Evolutionary conservation across 257 asterid species (phyloP).

Genomic region (Marsdenia floribunda): DNA sequence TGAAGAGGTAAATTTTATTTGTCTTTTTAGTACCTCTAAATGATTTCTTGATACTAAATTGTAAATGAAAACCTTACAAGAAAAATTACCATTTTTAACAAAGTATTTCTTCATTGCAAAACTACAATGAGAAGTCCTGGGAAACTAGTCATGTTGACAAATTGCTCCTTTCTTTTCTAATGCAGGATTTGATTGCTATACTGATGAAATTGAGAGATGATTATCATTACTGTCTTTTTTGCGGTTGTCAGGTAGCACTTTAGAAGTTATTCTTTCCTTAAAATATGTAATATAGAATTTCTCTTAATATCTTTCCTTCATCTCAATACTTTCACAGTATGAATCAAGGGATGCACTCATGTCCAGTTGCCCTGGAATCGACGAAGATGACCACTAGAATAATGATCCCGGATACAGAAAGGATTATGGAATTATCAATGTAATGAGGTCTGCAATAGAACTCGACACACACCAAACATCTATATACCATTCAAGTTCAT

Average conservation of each 20-base stretch:
- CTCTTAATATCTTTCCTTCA: conserved; percentile 10
- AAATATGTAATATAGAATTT: background rate
- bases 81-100: background rate
- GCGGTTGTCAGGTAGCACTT: conserved; percentile 72
- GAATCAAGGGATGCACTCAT: conserved; percentile 57
- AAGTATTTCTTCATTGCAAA: background rate
- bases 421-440: background rate
- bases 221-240: conserved; percentile 74
- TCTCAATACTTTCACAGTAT: conserved; percentile 43
- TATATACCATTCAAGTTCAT: background rate
- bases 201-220: conserved; percentile 71
- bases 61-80: background rate
- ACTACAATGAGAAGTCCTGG: background rate
- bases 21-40: background rate
- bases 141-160: too few relatives aligned
- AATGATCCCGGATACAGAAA: background rate
- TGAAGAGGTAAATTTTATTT: conserved; percentile 53
- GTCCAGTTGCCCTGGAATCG: conserved; percentile 68
- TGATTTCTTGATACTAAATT: background rate
- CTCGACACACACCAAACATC: background rate
- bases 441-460: background rate
- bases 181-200: conserved; percentile 69
- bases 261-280: background rate
- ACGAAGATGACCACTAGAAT: conserved; percentile 78
- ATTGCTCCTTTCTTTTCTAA: conserved; percentile 2